Percentiles rank a stretch among this genome's conserved stretches.
Conservation (phyloP, 2,329 filamentous ascomycete genomes). For the Microdochium bolleyi region DNA sequence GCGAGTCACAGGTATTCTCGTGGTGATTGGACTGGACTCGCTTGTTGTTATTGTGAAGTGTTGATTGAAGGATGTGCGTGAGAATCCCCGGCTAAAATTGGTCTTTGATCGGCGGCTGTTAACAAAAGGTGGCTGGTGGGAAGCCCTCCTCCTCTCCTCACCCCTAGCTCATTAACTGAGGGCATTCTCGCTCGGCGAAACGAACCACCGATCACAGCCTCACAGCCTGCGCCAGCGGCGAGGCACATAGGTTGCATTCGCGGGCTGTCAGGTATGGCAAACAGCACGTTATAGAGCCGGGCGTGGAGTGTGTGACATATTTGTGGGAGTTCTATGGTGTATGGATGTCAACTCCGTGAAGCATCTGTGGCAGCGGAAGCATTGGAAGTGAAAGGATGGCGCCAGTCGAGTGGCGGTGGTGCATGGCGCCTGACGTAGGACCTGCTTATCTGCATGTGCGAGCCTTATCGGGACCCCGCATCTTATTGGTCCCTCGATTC, state of each 20-base stretch:
- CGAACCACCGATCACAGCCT: too few species aligned
- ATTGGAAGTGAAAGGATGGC: background rate
- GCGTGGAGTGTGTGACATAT: too few species aligned
- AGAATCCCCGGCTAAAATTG: background rate
- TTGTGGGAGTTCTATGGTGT: too few species aligned
- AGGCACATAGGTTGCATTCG: too few species aligned
- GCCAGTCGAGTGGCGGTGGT: background rate
- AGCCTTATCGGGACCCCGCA: background rate
- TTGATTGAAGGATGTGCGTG: background rate
- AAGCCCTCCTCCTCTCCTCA: background rate
- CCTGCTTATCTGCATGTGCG: background rate
- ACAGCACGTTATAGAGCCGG: too few species aligned
- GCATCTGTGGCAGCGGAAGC: too few species aligned
- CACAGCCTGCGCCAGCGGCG: background rate
- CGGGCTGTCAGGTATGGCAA: too few species aligned
- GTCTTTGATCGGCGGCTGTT: background rate
- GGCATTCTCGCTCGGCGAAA: too few species aligned
- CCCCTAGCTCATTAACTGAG: background rate
- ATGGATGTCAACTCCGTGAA: too few species aligned
- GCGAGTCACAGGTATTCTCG: background rate
- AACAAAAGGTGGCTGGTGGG: background rate
- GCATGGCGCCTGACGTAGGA: background rate
- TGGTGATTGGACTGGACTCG: background rate
- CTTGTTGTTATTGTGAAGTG: background rate
- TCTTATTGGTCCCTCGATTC: background rate